Evolutionary conservation across 176 grass and related monocot genomes (phyloP), one percentile per base, ranked within the genome.

Genomic region (Oryza brachyantha): DNA sequence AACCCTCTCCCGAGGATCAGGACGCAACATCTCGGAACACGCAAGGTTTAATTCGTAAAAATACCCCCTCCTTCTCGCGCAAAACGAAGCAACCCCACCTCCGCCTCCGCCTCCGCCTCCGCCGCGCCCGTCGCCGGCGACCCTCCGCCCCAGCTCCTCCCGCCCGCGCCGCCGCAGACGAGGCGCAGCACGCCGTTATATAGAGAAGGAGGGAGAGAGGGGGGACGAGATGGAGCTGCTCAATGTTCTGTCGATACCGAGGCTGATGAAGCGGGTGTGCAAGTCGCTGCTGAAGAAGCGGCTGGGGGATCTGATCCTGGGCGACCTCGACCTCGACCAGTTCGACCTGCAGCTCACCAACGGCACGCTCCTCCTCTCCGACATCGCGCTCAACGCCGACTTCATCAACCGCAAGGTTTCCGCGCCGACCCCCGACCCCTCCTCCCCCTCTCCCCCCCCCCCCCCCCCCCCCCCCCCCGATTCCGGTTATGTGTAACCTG

Each of bases 271-370:
- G 90, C 87, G 92, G 54, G 67, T 94, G 3, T 99, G 92, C 75
- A 94, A 93, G 79, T 94, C 93, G 77, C 85, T 99, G 17, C 61
- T 99, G 55, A 99, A 95, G 92, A 99, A 95, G 85, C 85, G 89
- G 81, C 84, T 99, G 5, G 96, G 96, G 64, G 92, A 99, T 79
- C 77, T 99, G 74, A 74, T 99, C 78, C 88, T 99, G 26, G 96
- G 96, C 28, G 96, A 99, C 28, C 75, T 99, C 74, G 96, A 95
- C 74, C 90, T 99, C 81, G 90, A 93, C 48, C 96, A 95, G 88
- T 77, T 99, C 78, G 92, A 99, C 74, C 81, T 99, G 32, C 96
- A 99, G 86, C 90, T 95, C 62, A 90, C 68, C 61, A 63, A 61
- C 21, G 96, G 96, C 42, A 87, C 77, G 31, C 69, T 99, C 62